Base-by-base conservation (phyloP, 2,329 filamentous ascomycete genomes). In the Parastagonospora avenae region DNA sequence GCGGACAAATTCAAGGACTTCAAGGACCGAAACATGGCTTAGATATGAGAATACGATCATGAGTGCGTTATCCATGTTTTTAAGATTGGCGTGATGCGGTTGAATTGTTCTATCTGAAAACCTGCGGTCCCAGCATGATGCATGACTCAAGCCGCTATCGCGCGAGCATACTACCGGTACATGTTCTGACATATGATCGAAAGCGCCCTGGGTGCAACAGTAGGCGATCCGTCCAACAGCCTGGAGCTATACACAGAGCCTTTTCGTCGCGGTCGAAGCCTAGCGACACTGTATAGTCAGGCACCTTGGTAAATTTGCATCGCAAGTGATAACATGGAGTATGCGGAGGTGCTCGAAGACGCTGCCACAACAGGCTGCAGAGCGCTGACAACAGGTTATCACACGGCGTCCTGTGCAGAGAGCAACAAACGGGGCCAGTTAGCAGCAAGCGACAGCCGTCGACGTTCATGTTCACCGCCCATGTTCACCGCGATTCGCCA, bases 1-100 rank as follows among this genome's bases (percentile, higher is more conserved):
- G 45, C 48, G 38, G 59, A 57, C 38, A 54, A 57, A 31, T 50
- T 57, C 44, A 73, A 73, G 53, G 72, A 72, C 58, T 50, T 57
- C 44, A 73, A 73, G 53, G 72, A 72, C 58, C 76, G 75, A 66
- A 74, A 70, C 61, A 72, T 76, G 64, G 74, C 72, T 32, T 76
- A 70, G 62, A 60, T 52, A 35, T 52, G 39, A 46, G 30, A 32
- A 32, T 11, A 10, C 30, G n/a, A 32, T 11, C 30, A 32, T 8
- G 30, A 32, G 10, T 32, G 10, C 30, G 3, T 32, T 32, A 32
- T 32, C 30, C 30, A 32, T 32, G 19, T 24, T 24, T 24, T 24
- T 5, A 24, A 24, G 19, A 24, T 24, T 24, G 3, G 19, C 19
- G 3, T 24, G 3, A 24, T 24, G 19, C 5, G 3, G 19, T 24